Conservation (phyloP, 164 flowering plant species). For the Tinospora cordifolia region DNA sequence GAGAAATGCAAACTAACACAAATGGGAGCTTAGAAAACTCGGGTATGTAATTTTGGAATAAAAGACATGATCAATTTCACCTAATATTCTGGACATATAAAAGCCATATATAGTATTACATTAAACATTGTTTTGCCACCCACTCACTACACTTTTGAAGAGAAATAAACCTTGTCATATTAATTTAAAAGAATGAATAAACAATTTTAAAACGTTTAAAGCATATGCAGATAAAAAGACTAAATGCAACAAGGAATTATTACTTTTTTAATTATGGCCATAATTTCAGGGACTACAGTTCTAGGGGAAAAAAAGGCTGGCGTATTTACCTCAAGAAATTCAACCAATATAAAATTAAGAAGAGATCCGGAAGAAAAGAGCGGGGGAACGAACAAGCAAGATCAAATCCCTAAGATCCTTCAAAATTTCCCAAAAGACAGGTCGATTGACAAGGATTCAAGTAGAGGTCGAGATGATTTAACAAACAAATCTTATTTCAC, state of each 20-base stretch:
- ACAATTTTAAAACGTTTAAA: not conserved
- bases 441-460: not conserved
- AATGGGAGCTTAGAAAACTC: no score
- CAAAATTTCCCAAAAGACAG: not conserved
- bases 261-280: not conserved
- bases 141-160: no score
- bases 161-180: no score
- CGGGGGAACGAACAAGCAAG: not conserved
- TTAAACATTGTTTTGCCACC: no score
- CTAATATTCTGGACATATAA: no score
- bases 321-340: not conserved
- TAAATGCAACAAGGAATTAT: not conserved
- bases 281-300: not conserved
- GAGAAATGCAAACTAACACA: no score
- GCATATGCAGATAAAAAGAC: no score
- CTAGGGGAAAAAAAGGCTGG: not conserved
- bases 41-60: no score
- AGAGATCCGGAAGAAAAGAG: not conserved
- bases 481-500: constrained; percentile 6
- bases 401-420: not conserved
- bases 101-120: no score
- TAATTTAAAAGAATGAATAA: not conserved
- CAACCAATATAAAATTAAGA: not conserved
- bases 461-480: not conserved
- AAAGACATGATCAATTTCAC: no score